phyloP scores from a whole-genome alignment of 148 eudicot species.

The Nepenthes gracilis region DNA sequence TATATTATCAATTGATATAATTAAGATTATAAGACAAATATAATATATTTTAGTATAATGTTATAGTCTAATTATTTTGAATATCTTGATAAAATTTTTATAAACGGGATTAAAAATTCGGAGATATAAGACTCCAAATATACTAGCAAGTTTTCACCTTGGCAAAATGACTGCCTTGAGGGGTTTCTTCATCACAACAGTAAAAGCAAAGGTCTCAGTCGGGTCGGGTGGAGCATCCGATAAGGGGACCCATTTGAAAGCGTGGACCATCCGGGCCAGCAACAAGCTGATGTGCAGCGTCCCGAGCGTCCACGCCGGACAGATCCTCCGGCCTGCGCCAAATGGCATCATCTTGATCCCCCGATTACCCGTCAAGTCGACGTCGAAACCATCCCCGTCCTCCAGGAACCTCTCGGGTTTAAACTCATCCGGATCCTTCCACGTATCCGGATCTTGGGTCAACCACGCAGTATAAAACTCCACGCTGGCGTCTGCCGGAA shows the following conservation, averaged over 20 bases:
- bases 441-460: conserved; percentile 62
- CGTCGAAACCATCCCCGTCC: conserved; percentile 66
- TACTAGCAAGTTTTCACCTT: conserved; percentile 16
- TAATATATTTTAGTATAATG: too few species aligned
- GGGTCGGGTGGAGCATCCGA: conserved; percentile 77
- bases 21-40: too few species aligned
- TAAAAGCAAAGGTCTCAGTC: conserved; percentile 91
- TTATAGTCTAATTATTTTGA: too few species aligned
- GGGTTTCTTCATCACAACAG: conserved; percentile 82
- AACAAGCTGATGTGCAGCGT: conserved; percentile 49
- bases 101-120: too few species aligned
- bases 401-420: conserved; percentile 66
- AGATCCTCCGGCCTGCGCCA: conserved; percentile 85
- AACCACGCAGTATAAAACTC: conserved; percentile 92
- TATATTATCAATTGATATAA: too few species aligned
- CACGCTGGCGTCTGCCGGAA: conserved; percentile 53
- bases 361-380: conserved; percentile 67
- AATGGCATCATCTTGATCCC: conserved; percentile 77
- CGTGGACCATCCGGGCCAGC: conserved; percentile 84
- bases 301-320: conserved; percentile 84
- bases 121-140: too few species aligned
- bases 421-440: conserved; percentile 62
- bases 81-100: too few species aligned
- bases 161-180: conserved; percentile 69
- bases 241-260: conserved; percentile 62